These are phyloP conservation scores for Vigna reflexopilosa DNA, from an alignment of 306 rosid genomes.

Conservation along the genomic window DNA sequence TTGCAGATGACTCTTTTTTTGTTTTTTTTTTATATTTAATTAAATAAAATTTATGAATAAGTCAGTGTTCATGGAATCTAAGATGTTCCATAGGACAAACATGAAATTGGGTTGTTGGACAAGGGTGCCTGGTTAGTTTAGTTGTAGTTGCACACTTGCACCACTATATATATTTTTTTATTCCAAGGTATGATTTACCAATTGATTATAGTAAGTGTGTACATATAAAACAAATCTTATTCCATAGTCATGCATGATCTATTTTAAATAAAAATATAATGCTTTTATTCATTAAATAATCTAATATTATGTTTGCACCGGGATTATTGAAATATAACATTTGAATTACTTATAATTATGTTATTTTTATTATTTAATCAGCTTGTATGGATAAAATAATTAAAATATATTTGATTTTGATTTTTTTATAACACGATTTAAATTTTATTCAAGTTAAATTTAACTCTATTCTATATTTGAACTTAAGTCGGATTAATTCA, in stretches of 20 bases:
- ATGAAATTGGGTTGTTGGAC: constrained; percentile 50
- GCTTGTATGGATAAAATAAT: too few relatives aligned
- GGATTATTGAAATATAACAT: too few relatives aligned
- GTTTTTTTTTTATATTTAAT: not conserved
- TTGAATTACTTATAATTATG: too few relatives aligned
- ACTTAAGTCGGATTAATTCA: too few relatives aligned
- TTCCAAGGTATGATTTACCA: constrained; percentile 20
- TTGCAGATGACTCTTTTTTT: not conserved
- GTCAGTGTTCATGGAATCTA: constrained; percentile 33
- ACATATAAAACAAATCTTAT: not conserved
- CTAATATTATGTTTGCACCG: too few relatives aligned
- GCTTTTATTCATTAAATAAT: not conserved
- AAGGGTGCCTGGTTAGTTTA: constrained; percentile 35
- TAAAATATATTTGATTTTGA: too few relatives aligned
- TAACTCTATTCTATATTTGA: fast-evolving
- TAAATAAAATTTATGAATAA: constrained; percentile 40
- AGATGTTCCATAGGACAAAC: constrained; percentile 30
- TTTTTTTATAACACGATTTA: too few relatives aligned
- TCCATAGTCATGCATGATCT: not conserved
- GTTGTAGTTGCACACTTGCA: constrained; percentile 37
- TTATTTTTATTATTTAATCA: too few relatives aligned
- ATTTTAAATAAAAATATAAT: constrained; percentile 13
- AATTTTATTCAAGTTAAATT: too few relatives aligned
- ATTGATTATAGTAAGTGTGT: not conserved
- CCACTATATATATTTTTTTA: not conserved